phyloP scores from a whole-genome alignment of 2,329 filamentous ascomycete species.

The Metarhizium guizhouense region DNA sequence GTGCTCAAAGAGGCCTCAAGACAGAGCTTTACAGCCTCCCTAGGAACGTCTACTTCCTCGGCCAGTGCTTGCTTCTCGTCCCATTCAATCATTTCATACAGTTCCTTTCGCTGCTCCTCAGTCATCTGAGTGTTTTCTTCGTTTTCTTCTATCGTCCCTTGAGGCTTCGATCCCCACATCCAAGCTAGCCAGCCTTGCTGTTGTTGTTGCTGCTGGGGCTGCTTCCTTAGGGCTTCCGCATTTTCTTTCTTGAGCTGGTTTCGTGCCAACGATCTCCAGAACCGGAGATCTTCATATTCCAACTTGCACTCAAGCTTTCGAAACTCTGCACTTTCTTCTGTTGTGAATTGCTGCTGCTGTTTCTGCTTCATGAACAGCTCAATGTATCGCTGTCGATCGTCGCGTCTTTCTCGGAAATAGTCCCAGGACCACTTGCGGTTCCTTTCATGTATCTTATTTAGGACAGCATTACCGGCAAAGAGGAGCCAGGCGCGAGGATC shows the following conservation, averaged over 20 bases:
- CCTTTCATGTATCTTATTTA: constrained; percentile 89
- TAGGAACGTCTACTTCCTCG: constrained; percentile 80
- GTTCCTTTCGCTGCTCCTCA: constrained; percentile 89
- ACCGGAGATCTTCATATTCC: constrained; percentile 88
- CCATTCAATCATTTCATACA: constrained; percentile 97
- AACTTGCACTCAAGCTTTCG: constrained; percentile 77
- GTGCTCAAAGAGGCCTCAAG: constrained; percentile 89
- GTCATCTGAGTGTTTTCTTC: constrained; percentile 79
- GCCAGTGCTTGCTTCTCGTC: constrained; percentile 88
- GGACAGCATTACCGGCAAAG: constrained; percentile 82
- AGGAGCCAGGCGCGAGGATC: constrained; percentile 86
- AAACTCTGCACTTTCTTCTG: constrained; percentile 64
- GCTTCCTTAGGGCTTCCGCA: constrained; percentile 70
- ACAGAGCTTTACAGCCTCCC: constrained; percentile 87
- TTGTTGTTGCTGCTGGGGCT: constrained; percentile 46
- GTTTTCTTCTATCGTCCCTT: constrained; percentile 46
- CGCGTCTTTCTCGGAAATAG: constrained; percentile 85
- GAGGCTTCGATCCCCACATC: constrained; percentile 77
- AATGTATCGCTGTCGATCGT: constrained; percentile 84
- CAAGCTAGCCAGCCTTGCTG: constrained; percentile 86
- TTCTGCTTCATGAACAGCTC: constrained; percentile 93
- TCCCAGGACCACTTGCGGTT: constrained; percentile 94
- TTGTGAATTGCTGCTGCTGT: constrained; percentile 59
- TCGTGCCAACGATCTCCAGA: constrained; percentile 90
- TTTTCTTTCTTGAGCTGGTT: constrained; percentile 96